phyloP scores from a whole-genome alignment of 2,329 filamentous ascomycete species.

The Ceratocystis cacaofunesta region DNA sequence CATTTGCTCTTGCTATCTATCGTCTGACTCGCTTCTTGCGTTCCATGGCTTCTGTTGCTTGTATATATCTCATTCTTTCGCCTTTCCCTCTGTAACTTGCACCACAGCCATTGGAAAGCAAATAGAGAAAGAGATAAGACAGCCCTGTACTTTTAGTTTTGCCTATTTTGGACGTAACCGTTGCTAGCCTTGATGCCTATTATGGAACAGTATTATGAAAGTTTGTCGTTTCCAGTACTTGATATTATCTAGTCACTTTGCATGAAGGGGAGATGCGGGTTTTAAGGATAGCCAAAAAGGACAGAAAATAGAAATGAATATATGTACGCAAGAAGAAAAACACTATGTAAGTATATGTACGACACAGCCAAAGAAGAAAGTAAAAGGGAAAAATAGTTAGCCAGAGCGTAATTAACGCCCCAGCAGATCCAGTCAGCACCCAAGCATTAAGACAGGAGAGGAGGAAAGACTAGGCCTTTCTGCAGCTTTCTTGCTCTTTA shows the following conservation, averaged over 20 bases:
- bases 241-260: background rate
- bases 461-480: background rate
- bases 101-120: background rate
- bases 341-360: background rate
- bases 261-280: background rate
- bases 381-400: background rate
- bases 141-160: conserved; percentile 3
- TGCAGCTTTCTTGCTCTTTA: background rate
- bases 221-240: no score
- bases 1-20: background rate
- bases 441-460: background rate
- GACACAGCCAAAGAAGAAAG: background rate
- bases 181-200: background rate
- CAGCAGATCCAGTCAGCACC: background rate
- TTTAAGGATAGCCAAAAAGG: background rate
- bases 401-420: background rate
- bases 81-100: background rate
- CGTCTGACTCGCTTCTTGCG: background rate
- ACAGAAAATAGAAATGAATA: background rate
- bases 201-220: background rate
- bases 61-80: background rate
- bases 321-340: background rate
- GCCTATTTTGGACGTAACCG: background rate
- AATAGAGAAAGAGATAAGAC: background rate
- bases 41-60: background rate